Conservation (phyloP, 768 basidiomycete species). For the Lactarius sanguifluus region DNA sequence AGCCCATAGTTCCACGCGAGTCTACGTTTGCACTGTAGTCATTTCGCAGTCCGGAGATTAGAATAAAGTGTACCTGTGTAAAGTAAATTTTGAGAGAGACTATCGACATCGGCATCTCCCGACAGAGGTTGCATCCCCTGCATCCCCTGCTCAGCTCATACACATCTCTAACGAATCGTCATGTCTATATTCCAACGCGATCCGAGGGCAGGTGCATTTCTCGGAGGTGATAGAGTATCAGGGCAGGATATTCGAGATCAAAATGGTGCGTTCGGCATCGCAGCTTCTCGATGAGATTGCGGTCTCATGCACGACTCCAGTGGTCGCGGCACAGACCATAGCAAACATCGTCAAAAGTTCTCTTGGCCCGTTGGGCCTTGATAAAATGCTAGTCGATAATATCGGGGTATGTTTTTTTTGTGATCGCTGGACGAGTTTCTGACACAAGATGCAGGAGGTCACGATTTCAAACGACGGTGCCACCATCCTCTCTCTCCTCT, state of each 20-base stretch:
- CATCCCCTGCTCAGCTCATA: neutral
- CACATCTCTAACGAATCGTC: slow-evolving; percentile 18
- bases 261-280: slow-evolving; percentile 62
- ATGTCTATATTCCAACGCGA: slow-evolving; percentile 82
- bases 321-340: slow-evolving; percentile 93
- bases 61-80: neutral
- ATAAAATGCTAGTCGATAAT: slow-evolving; percentile 98
- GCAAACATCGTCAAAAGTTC: slow-evolving; percentile 98
- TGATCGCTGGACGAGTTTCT: slow-evolving; percentile 5
- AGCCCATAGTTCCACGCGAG: neutral
- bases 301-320: slow-evolving; percentile 44
- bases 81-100: neutral
- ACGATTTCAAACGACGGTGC: slow-evolving; percentile 99
- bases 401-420: slow-evolving; percentile 68
- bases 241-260: slow-evolving; percentile 97
- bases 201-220: slow-evolving; percentile 86
- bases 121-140: neutral
- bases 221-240: slow-evolving; percentile 90
- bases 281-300: slow-evolving; percentile 20
- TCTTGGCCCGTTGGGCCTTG: slow-evolving; percentile 89
- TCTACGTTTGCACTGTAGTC: neutral
- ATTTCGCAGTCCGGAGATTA: neutral
- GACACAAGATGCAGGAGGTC: slow-evolving; percentile 67
- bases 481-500: slow-evolving; percentile 91
- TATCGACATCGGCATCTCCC: slow-evolving; percentile 21